phyloP scores from a whole-genome alignment of 805 yeast species.

The Wickerhamiella sorbophila region DNA sequence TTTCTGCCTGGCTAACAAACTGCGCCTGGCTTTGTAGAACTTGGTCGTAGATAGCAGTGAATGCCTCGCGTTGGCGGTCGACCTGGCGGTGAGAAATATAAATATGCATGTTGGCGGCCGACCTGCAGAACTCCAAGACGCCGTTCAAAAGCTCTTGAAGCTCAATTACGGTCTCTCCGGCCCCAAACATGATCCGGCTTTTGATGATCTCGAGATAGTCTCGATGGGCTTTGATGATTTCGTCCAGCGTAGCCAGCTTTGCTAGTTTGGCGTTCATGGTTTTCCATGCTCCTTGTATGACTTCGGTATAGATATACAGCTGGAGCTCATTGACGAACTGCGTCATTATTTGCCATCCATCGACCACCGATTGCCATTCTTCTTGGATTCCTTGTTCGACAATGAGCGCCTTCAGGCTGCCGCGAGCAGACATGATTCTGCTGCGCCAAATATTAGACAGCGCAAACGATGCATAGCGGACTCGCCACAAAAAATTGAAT shows the following conservation, averaged over 20 bases:
- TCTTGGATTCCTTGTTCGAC: conserved; percentile 7
- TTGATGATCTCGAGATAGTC: conserved; percentile 21
- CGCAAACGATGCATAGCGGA: conserved; percentile 46
- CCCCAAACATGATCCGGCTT: conserved; percentile 23
- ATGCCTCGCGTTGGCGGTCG: conserved; percentile 7
- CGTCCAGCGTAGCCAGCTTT: conserved; percentile 23
- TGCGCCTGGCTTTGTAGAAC: too few relatives aligned
- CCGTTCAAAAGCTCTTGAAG: conserved; percentile 23
- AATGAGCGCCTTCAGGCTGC: conserved; percentile 13
- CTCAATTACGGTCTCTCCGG: conserved; percentile 19
- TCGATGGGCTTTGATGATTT: conserved; percentile 24
- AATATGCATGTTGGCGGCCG: conserved; percentile 5
- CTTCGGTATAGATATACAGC: conserved; percentile 25
- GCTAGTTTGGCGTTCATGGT: conserved; percentile 18
- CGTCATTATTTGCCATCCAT: conserved; percentile 21
- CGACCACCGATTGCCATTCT: conserved; percentile 19
- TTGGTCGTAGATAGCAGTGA: too few relatives aligned
- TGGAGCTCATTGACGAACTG: conserved; percentile 26
- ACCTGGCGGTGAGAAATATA: conserved; percentile 4
- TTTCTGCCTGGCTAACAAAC: too few relatives aligned
- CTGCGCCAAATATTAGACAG: conserved; percentile 36
- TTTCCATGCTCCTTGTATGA: conserved; percentile 28
- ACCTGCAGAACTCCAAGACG: conserved; percentile 18
- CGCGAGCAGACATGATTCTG: conserved; percentile 14
- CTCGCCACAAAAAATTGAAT: conserved; percentile 74